Percentiles rank a stretch among this genome's conserved stretches.
Evolutionary conservation across 495 filamentous ascomycete species (phyloP).

Genomic region (Polyplosphaeria fusca): DNA sequence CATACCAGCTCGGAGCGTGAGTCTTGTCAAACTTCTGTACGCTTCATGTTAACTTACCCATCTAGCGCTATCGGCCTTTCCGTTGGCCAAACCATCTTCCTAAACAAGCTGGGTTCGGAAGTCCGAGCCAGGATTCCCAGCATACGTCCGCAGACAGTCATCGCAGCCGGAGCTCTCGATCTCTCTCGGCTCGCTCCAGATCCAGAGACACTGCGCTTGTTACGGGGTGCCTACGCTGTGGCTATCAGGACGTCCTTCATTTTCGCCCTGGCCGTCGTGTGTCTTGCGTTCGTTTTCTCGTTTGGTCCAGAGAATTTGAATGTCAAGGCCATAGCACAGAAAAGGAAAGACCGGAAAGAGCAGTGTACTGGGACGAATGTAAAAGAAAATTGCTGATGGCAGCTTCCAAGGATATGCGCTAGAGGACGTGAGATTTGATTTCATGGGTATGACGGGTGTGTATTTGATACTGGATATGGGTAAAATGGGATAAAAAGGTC

Average conservation of each 20-base stretch:
- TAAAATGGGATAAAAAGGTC: too few species aligned
- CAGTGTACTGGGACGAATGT: too few species aligned
- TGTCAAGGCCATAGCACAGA: not conserved
- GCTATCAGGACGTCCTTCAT: too few species aligned
- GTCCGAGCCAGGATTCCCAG: not conserved
- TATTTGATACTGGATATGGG: too few species aligned
- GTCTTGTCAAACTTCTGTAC: not conserved
- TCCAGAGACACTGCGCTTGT: not conserved
- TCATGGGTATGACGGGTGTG: too few species aligned
- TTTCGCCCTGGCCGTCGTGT: not conserved
- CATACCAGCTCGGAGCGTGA: conserved; percentile 11
- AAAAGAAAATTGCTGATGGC: too few species aligned
- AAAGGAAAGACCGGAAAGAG: too few species aligned
- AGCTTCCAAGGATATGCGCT: too few species aligned
- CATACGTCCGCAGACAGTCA: not conserved
- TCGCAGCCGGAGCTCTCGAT: not conserved
- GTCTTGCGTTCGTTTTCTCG: not conserved
- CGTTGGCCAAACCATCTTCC: not conserved
- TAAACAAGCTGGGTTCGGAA: not conserved
- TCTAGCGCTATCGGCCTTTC: not conserved
- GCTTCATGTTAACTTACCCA: not conserved
- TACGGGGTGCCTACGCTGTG: not conserved
- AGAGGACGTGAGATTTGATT: too few species aligned
- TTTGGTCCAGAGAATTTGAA: not conserved
- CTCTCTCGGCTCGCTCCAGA: not conserved